phyloP scores from a whole-genome alignment of 371 early-diverging fungal species.

The Syncephalastrum sp. region DNA sequence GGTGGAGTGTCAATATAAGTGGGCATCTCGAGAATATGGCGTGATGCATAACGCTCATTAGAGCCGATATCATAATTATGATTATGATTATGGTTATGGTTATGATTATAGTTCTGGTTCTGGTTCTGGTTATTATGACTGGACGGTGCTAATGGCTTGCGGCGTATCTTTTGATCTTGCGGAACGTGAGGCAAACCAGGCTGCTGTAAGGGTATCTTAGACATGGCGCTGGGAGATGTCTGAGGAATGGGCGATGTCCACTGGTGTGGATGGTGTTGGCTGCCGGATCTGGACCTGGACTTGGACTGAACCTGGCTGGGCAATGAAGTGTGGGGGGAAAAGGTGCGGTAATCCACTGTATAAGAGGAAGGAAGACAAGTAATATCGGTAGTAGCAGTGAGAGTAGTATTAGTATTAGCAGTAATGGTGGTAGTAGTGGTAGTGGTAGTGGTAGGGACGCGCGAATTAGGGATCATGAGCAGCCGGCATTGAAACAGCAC shows the following conservation, averaged over 20 bases:
- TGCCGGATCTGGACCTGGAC: not conserved
- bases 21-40: too few relatives aligned
- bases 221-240: slow-evolving; percentile 3
- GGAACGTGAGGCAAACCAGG: not conserved
- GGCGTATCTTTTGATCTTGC: slow-evolving; percentile 12
- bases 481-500: not conserved
- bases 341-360: not conserved
- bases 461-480: slow-evolving; percentile 26
- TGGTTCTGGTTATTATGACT: too few relatives aligned
- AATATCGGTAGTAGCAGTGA: too few relatives aligned
- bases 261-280: not conserved
- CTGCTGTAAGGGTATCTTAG: not conserved
- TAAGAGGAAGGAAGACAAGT: too few relatives aligned
- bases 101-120: too few relatives aligned
- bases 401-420: too few relatives aligned
- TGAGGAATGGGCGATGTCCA: slow-evolving; percentile 1
- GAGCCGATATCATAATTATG: too few relatives aligned
- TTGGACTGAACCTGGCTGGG: not conserved
- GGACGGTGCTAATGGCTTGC: slow-evolving; percentile 3
- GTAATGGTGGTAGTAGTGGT: not conserved
- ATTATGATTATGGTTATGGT: too few relatives aligned
- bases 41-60: too few relatives aligned
- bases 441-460: slow-evolving; percentile 3
- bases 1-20: too few relatives aligned
- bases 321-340: slow-evolving; percentile 7